These are phyloP conservation scores for Penicillium pancosmium DNA, from an alignment of 495 filamentous ascomycete species.

Conservation along the genomic window DNA sequence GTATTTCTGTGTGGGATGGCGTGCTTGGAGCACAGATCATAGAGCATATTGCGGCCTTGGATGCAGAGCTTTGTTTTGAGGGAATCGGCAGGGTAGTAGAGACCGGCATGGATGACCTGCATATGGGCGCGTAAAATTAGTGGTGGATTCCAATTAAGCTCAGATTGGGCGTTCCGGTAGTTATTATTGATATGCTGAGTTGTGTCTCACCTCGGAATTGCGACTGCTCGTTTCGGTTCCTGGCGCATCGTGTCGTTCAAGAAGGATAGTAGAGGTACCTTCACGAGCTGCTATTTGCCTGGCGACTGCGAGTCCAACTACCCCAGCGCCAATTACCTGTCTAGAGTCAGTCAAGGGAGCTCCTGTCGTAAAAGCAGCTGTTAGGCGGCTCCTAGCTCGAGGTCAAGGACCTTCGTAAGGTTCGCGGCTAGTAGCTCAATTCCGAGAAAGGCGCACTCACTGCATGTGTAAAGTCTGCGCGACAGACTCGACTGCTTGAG, in stretches of 20 bases:
- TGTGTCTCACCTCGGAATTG: slow-evolving; percentile 74
- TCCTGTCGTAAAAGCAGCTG: not conserved
- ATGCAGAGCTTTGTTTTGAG: slow-evolving; percentile 89
- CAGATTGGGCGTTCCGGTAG: not conserved
- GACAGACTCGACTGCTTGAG: slow-evolving; percentile 34
- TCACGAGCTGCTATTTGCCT: slow-evolving; percentile 67
- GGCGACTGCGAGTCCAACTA: slow-evolving; percentile 89
- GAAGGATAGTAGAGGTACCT: slow-evolving; percentile 70
- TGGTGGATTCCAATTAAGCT: not conserved
- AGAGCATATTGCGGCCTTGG: slow-evolving; percentile 72
- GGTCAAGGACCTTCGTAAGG: not conserved
- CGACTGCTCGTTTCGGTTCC: slow-evolving; percentile 92
- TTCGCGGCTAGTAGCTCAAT: not conserved
- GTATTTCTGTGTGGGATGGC: slow-evolving; percentile 70
- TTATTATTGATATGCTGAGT: not conserved
- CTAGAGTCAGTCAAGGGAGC: slow-evolving; percentile 12
- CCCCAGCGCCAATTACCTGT: slow-evolving; percentile 86
- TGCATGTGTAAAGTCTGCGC: slow-evolving; percentile 82
- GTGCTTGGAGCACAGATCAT: slow-evolving; percentile 70
- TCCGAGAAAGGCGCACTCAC: slow-evolving; percentile 43
- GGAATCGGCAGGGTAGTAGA: slow-evolving; percentile 79
- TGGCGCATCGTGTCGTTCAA: slow-evolving; percentile 76
- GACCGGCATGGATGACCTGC: slow-evolving; percentile 91
- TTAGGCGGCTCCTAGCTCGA: not conserved
- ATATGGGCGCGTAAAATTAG: not conserved